These are phyloP conservation scores for Silene latifolia DNA, from an alignment of 148 eudicot species.

Conservation along the genomic window DNA sequence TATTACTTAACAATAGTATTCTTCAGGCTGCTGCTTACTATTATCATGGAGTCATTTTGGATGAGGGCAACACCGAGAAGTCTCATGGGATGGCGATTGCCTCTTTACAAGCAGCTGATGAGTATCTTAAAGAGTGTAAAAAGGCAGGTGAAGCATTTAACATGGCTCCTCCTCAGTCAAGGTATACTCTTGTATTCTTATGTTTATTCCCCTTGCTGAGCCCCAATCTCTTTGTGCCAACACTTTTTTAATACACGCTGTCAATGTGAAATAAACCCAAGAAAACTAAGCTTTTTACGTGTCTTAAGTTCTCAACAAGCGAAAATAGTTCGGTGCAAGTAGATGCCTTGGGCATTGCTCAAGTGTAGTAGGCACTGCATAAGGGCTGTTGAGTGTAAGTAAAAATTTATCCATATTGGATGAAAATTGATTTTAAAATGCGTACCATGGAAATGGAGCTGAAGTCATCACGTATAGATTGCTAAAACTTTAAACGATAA, in stretches of 20 bases:
- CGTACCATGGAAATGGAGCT: background rate
- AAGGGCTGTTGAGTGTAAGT: background rate
- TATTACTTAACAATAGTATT: background rate
- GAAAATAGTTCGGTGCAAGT: background rate
- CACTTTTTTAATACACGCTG: background rate
- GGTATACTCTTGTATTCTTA: slow-evolving; percentile 37
- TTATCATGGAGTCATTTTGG: slow-evolving; percentile 93
- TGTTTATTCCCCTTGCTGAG: background rate
- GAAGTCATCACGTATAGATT: background rate
- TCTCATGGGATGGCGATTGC: slow-evolving; percentile 97
- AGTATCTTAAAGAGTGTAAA: slow-evolving; percentile 89
- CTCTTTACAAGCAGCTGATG: slow-evolving; percentile 95
- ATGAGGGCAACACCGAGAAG: slow-evolving; percentile 98
- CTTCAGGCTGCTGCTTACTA: slow-evolving; percentile 90
- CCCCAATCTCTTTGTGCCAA: background rate
- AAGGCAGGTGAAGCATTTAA: slow-evolving; percentile 84
- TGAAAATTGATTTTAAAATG: background rate
- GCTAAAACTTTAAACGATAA: background rate
- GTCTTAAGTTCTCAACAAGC: background rate
- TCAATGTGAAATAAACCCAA: background rate
- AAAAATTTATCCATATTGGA: background rate
- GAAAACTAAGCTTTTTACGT: slow-evolving; percentile 2
- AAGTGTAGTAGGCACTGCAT: background rate
- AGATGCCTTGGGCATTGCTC: background rate
- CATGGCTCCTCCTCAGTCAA: slow-evolving; percentile 64